Conservation (phyloP, 2,329 filamentous ascomycete species). For the Penicillium palitans region DNA sequence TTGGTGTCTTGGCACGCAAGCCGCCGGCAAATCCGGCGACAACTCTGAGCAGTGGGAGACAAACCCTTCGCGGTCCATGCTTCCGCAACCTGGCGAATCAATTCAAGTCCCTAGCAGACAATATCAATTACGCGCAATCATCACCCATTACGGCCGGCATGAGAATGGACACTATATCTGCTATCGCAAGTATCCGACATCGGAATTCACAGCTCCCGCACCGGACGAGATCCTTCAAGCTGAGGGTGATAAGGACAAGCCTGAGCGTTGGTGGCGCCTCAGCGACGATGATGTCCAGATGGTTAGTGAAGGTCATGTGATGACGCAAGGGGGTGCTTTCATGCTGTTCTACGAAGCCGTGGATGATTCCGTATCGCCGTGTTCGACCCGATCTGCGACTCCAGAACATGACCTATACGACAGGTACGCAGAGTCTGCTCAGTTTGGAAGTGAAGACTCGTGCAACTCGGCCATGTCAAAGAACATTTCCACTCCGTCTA, state of each 20-base stretch:
- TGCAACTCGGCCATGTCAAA: constrained; percentile 28
- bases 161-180: constrained; percentile 96
- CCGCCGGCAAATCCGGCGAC: constrained; percentile 32
- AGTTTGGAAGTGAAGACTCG: constrained; percentile 19
- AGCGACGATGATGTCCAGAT: constrained; percentile 83
- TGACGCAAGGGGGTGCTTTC: constrained; percentile 79
- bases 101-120: constrained; percentile 50
- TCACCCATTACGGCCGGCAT: constrained; percentile 87
- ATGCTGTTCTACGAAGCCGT: constrained; percentile 95
- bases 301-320: constrained; percentile 70
- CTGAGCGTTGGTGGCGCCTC: constrained; percentile 78
- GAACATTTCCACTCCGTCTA: constrained; percentile 29
- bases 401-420: constrained; percentile 8
- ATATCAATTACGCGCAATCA: constrained; percentile 78
- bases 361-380: constrained; percentile 37
- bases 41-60: constrained; percentile 67
- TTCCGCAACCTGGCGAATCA: constrained; percentile 60
- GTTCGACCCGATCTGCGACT: background rate
- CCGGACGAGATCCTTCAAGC: constrained; percentile 35
- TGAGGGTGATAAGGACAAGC: constrained; percentile 35
- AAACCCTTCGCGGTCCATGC: constrained; percentile 71
- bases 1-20: constrained; percentile 74
- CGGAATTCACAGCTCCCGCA: constrained; percentile 36
- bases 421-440: constrained; percentile 18
- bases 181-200: constrained; percentile 68